A percentile compares a stretch with the other conserved stretches of the same genome.
Conservation (phyloP, 352 stramenopile genomes). For the Phytophthora sojae region DNA sequence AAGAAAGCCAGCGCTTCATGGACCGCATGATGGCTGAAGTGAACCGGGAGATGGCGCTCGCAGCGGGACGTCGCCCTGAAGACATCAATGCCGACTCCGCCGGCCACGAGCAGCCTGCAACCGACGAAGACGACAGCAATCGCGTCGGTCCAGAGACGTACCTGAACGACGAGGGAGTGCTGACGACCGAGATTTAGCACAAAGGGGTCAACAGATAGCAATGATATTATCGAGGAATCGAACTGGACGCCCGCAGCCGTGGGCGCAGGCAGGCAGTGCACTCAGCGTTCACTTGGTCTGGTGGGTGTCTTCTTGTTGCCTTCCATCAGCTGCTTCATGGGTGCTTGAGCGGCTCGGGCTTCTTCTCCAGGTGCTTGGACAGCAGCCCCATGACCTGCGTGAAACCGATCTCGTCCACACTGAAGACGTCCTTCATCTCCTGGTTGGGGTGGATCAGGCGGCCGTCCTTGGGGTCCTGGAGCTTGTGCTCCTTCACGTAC, state of each 20-base stretch:
- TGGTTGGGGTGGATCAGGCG: conserved; percentile 76
- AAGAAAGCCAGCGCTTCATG: conserved; percentile 84
- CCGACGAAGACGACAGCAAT: conserved; percentile 41
- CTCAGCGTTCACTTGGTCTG: not conserved
- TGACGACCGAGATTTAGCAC: conserved; percentile 68
- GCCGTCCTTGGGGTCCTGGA: conserved; percentile 75
- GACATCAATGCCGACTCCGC: not conserved
- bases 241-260: not conserved
- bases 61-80: conserved; percentile 18
- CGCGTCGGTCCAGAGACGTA: conserved; percentile 68
- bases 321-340: conserved; percentile 5
- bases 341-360: conserved; percentile 9
- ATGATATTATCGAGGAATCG: conserved; percentile 22
- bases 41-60: conserved; percentile 54
- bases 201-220: not conserved
- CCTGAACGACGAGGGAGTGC: conserved; percentile 73
- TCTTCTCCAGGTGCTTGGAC: conserved; percentile 75
- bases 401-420: conserved; percentile 74
- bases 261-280: not conserved
- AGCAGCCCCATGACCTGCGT: conserved; percentile 78
- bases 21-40: conserved; percentile 80
- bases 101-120: conserved; percentile 20
- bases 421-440: conserved; percentile 73
- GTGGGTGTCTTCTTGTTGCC: not conserved
- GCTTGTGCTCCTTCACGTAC: conserved; percentile 81